Conservation (phyloP, 2,329 filamentous ascomycete species). For the Aspergillus ochraceus region DNA sequence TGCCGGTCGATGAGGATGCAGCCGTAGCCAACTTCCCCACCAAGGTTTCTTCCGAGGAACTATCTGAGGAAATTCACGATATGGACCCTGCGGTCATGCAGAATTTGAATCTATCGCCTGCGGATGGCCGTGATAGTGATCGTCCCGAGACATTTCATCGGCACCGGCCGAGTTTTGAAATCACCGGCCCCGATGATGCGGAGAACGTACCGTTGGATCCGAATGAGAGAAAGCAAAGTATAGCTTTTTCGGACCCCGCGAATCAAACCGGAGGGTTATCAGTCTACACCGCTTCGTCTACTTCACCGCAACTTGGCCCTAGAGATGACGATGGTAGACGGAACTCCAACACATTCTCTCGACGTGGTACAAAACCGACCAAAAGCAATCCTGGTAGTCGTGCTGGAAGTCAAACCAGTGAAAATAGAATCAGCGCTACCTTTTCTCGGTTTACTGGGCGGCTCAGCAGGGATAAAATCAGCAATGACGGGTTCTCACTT, state of each 20-base stretch:
- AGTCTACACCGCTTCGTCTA: slow-evolving; percentile 25
- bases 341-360: slow-evolving; percentile 27
- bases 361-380: slow-evolving; percentile 29
- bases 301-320: slow-evolving; percentile 25
- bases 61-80: slow-evolving; percentile 27
- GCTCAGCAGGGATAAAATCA: slow-evolving; percentile 32
- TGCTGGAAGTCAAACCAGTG: slow-evolving; percentile 35
- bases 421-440: slow-evolving; percentile 36
- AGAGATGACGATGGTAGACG: slow-evolving; percentile 24
- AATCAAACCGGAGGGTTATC: slow-evolving; percentile 13
- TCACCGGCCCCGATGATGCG: slow-evolving; percentile 29
- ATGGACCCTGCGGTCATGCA: slow-evolving; percentile 19
- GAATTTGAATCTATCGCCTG: slow-evolving; percentile 18
- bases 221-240: slow-evolving; percentile 26
- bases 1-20: slow-evolving; percentile 74
- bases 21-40: slow-evolving; percentile 37
- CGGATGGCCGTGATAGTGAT: slow-evolving; percentile 20
- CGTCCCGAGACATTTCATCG: slow-evolving; percentile 25
- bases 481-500: slow-evolving; percentile 23
- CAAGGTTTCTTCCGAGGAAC: slow-evolving; percentile 29
- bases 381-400: slow-evolving; percentile 37
- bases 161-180: slow-evolving; percentile 40
- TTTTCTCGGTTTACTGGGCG: slow-evolving; percentile 37
- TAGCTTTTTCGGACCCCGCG: slow-evolving; percentile 26
- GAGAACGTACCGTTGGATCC: slow-evolving; percentile 16